Percentiles rank a stretch among this genome's conserved stretches.
phyloP scores from a whole-genome alignment of 1,284 basidiomycete genomes.

The Ustilago esculenta region DNA sequence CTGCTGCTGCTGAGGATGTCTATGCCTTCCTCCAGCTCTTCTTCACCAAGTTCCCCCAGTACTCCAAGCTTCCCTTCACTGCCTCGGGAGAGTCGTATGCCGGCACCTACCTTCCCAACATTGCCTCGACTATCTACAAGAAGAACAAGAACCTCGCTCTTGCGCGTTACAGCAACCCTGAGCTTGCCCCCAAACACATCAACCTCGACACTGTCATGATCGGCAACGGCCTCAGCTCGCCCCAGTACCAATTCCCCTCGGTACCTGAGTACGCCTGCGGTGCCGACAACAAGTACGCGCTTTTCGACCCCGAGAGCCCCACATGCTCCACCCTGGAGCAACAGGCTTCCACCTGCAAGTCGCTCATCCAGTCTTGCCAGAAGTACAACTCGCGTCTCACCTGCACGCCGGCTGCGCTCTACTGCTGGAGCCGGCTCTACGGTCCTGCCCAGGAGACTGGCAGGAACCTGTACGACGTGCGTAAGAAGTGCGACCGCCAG shows the following conservation, averaged over 20 bases:
- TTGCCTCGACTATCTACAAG: slow-evolving; percentile 59
- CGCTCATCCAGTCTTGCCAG: slow-evolving; percentile 69
- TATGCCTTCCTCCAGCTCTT: slow-evolving; percentile 91
- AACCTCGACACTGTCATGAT: slow-evolving; percentile 64
- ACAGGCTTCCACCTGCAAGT: slow-evolving; percentile 78
- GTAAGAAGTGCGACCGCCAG: slow-evolving; percentile 76
- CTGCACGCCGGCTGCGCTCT: slow-evolving; percentile 71
- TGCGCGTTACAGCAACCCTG: slow-evolving; percentile 32
- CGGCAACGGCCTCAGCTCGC: slow-evolving; percentile 64
- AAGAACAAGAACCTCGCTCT: slow-evolving; percentile 61
- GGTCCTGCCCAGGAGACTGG: slow-evolving; percentile 70
- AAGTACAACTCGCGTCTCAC: slow-evolving; percentile 68
- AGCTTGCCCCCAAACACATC: slow-evolving; percentile 53
- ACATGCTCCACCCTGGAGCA: slow-evolving; percentile 74
- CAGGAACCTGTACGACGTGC: slow-evolving; percentile 79
- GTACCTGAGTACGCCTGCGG: slow-evolving; percentile 82
- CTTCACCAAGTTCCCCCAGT: slow-evolving; percentile 70
- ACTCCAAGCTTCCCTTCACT: slow-evolving; percentile 61
- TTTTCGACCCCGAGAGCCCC: slow-evolving; percentile 77
- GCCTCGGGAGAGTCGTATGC: slow-evolving; percentile 73
- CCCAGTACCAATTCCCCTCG: slow-evolving; percentile 67
- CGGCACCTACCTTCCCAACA: slow-evolving; percentile 71
- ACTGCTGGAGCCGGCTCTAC: slow-evolving; percentile 70
- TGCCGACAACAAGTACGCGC: slow-evolving; percentile 70
- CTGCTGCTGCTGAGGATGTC: slow-evolving; percentile 81